Conservation (phyloP, 768 basidiomycete species). For the Terana coerulea region DNA sequence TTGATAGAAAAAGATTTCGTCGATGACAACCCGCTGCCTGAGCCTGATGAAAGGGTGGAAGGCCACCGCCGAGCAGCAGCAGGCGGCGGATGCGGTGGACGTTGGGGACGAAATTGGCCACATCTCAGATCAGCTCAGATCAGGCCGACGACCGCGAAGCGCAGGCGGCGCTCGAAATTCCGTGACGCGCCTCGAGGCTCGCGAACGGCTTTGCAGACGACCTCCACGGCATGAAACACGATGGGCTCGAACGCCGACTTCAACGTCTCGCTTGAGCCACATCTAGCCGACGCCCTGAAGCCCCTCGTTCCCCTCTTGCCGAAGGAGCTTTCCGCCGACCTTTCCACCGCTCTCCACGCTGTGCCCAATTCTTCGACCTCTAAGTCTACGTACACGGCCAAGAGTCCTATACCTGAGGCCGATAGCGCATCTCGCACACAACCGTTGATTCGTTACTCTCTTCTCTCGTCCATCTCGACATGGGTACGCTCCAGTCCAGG, state of each 20-base stretch:
- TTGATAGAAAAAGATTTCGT: not conserved
- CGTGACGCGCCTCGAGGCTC: not conserved
- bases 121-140: conserved; percentile 4
- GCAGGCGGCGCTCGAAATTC: conserved; percentile 4
- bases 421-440: conserved; percentile 12
- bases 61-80: not conserved
- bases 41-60: not conserved
- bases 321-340: conserved; percentile 34
- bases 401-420: not conserved
- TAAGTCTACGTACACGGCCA: no score
- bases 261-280: conserved; percentile 66
- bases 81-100: not conserved
- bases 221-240: not conserved
- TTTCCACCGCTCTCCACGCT: conserved; percentile 37
- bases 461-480: conserved; percentile 55
- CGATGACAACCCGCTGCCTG: not conserved
- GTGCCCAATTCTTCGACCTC: not conserved
- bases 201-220: not conserved
- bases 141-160: not conserved
- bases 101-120: not conserved
- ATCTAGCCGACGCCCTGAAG: conserved; percentile 48
- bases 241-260: conserved; percentile 28
- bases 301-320: conserved; percentile 48
- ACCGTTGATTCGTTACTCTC: conserved; percentile 55
- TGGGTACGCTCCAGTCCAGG: conserved; percentile 64